Base-by-base conservation (phyloP, 352 stramenopile genomes). In the Globisporangium lucens region DNA sequence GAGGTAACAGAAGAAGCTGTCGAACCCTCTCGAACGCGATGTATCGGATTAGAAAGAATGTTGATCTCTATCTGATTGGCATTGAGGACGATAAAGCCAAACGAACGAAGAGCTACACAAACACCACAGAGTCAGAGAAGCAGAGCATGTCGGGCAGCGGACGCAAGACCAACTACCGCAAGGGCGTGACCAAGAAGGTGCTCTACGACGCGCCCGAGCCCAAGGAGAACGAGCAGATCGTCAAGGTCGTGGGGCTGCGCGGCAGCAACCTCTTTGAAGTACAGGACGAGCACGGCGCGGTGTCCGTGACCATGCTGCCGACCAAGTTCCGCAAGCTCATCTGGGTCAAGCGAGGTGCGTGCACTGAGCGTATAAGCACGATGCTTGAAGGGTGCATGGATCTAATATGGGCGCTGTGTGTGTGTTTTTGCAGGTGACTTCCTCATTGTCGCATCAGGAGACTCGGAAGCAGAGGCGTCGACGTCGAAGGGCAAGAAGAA, bases 261-360 rank as follows among this genome's bases (percentile, higher is more conserved):
- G 97, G 97, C 51, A 94, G 86, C 63, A 99, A 99, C 77, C 87
- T 98, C 68, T 99, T 99, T 72, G 94, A 99, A 80, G 91, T 99
- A 64, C 59, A 33, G 12, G 78, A 93, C 52, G 75, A 76, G 1
- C 68, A 83, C 41, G 89, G 85, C 56, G 63, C 69, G 27, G 84
- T 76, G 59, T 73, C 81, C 9, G 76, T 99, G 62, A 98, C 97
- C 30, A 98, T 99, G 76, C 82, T 99, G 67, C 97, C 97, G 20
- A 99, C 97, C 47, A 98, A 98, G 72, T 99, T 99, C 78, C 91
- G 95, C 67, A 99, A 99, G 82, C 85, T 99, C 33, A 98, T 99
- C 57, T 99, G 97, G 97, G 93, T 99, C 57, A 99, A 99, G 80
- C 86, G 97, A 59, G 84, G 82, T 89, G 55, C 27, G 30, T 60